A percentile compares a stretch with the other conserved stretches of the same genome.
phyloP scores from a whole-genome alignment of 2,329 filamentous ascomycete genomes.

The Colletotrichum gloeosporioides region DNA sequence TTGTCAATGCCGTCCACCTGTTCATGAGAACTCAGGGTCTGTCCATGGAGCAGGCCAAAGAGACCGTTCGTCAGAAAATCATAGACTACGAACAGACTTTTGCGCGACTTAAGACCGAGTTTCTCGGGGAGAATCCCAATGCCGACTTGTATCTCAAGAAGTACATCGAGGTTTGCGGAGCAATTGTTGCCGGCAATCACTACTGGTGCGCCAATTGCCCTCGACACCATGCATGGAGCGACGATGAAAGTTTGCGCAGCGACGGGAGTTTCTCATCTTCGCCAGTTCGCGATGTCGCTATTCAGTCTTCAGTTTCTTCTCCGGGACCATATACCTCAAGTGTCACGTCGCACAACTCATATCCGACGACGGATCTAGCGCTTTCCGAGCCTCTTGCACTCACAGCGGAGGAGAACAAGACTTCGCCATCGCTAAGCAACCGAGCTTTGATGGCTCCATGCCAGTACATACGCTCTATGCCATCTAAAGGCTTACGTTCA shows the following conservation, averaged over 20 bases:
- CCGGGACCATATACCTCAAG: neutral
- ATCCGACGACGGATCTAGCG: neutral
- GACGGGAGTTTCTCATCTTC: neutral
- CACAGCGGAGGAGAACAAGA: neutral
- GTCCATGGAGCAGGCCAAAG: neutral
- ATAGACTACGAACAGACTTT: neutral
- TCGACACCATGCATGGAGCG: neutral
- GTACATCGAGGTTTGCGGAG: neutral
- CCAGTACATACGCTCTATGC: constrained; percentile 7
- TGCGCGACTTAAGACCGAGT: neutral
- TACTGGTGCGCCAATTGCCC: constrained; percentile 9
- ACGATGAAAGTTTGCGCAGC: neutral
- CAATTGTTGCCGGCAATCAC: neutral
- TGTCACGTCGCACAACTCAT: neutral
- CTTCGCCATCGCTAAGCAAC: neutral
- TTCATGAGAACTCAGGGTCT: neutral
- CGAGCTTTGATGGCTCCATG: neutral
- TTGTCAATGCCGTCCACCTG: neutral
- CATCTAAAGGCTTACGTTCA: neutral
- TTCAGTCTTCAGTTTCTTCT: neutral
- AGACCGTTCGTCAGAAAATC: neutral
- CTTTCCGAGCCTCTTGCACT: neutral
- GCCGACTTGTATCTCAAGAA: neutral
- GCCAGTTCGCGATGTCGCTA: neutral
- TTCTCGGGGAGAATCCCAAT: neutral